phyloP scores from a whole-genome alignment of 305 asterid species.

The Solanum hybrid region DNA sequence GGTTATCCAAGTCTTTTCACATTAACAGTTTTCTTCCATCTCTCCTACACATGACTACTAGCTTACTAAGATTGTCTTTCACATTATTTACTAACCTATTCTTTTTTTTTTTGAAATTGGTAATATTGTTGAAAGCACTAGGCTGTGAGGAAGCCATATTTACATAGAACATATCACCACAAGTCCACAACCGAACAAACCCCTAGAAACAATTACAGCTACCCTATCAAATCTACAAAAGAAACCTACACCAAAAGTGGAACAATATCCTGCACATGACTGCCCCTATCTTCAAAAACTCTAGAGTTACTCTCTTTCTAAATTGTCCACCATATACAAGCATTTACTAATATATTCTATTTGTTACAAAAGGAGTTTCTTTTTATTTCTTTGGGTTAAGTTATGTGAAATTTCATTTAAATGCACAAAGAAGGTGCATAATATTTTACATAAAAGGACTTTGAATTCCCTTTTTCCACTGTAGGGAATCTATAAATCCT shows the following conservation, averaged over 20 bases:
- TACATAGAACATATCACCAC: neutral
- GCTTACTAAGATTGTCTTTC: neutral
- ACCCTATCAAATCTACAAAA: neutral
- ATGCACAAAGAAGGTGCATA: neutral
- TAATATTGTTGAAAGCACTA: neutral
- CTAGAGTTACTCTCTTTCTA: neutral
- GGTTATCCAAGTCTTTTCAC: neutral
- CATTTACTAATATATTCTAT: neutral
- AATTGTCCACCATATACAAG: neutral
- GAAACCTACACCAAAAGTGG: neutral
- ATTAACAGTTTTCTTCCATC: neutral
- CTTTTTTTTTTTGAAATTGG: neutral
- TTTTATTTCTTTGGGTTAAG: neutral
- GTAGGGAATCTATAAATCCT: neutral
- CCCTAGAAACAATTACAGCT: neutral
- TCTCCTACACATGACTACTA: neutral
- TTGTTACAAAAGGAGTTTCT: neutral
- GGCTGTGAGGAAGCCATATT: neutral
- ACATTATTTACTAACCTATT: neutral
- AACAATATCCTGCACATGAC: neutral
- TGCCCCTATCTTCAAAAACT: neutral
- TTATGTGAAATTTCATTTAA: neutral
- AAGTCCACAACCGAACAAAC: neutral
- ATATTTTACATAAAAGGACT: neutral
- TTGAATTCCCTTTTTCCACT: neutral